Percentiles rank a stretch among this genome's conserved stretches.
These are phyloP conservation scores for Vickermania ingenoplastis DNA, from an alignment of 208 protist genomes.

Conservation along the genomic window DNA sequence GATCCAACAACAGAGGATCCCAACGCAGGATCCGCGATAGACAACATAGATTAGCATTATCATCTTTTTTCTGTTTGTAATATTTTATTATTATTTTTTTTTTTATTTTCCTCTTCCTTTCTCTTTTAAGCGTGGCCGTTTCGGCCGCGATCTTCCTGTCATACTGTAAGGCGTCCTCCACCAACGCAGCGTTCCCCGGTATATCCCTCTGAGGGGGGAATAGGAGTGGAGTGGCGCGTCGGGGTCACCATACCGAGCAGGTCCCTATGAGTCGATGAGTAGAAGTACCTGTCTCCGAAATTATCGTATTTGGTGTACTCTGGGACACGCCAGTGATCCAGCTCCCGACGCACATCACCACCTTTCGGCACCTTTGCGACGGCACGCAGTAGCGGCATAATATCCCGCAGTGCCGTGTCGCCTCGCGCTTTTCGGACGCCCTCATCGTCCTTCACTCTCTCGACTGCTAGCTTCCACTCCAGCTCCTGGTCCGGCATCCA, in stretches of 20 bases:
- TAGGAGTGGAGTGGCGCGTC: slow-evolving; percentile 22
- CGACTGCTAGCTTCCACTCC: no score
- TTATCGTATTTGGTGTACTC: slow-evolving; percentile 73
- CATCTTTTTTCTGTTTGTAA: no score
- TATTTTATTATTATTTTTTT: no score
- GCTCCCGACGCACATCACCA: slow-evolving; percentile 42
- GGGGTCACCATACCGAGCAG: slow-evolving; percentile 37
- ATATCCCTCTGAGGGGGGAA: slow-evolving; percentile 29
- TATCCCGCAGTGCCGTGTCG: slow-evolving; percentile 47
- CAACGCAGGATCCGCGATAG: no score
- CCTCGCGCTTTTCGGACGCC: no score
- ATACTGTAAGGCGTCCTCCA: neutral
- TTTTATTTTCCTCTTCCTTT: no score
- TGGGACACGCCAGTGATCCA: slow-evolving; percentile 70
- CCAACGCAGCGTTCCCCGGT: neutral
- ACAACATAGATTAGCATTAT: no score
- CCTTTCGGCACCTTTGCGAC: slow-evolving; percentile 23
- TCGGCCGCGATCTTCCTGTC: no score
- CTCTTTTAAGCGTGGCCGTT: no score
- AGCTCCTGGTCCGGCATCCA: no score
- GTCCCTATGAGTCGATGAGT: slow-evolving; percentile 31
- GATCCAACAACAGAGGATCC: no score
- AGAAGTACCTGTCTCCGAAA: slow-evolving; percentile 60
- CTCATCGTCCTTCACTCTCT: no score
- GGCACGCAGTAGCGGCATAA: slow-evolving; percentile 62